phyloP scores from a whole-genome alignment of 345 rosid species.

The Erodium maritimum region DNA sequence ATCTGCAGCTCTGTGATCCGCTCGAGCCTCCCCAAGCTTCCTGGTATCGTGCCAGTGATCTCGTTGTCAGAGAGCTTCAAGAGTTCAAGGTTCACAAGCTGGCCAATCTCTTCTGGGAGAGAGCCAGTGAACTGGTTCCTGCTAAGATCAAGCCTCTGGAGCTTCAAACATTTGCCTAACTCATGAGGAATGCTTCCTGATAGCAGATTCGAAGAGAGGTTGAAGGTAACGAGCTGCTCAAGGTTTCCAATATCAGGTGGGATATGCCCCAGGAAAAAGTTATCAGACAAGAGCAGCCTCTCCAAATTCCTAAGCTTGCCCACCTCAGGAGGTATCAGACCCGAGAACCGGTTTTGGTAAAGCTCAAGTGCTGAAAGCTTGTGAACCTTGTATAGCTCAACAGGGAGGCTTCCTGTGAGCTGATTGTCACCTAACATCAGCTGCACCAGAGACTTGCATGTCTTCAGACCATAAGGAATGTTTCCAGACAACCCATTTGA shows the following conservation, averaged over 20 bases:
- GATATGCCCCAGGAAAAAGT: constrained; percentile 41
- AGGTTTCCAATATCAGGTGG: constrained; percentile 58
- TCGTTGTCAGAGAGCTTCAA: constrained; percentile 65
- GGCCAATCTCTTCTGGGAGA: constrained; percentile 55
- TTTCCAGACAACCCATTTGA: constrained; percentile 58
- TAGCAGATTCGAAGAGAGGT: constrained; percentile 62
- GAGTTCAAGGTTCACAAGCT: constrained; percentile 59
- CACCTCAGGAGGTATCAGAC: constrained; percentile 45
- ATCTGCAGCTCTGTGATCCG: constrained; percentile 71
- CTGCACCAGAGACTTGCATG: constrained; percentile 50
- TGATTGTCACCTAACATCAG: constrained; percentile 63
- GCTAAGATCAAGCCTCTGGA: constrained; percentile 83
- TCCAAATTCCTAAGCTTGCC: constrained; percentile 49
- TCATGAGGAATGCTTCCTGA: constrained; percentile 52
- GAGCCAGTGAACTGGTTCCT: constrained; percentile 44
- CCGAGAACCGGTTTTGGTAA: constrained; percentile 52
- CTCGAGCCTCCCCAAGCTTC: constrained; percentile 45
- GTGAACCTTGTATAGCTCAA: constrained; percentile 47
- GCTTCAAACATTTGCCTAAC: constrained; percentile 48
- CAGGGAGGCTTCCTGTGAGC: constrained; percentile 55
- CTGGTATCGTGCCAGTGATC: constrained; percentile 44
- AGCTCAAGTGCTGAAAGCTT: constrained; percentile 70
- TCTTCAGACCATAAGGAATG: constrained; percentile 48
- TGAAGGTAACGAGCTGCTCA: constrained; percentile 53
- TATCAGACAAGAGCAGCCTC: constrained; percentile 58